Evolutionary conservation across 169 alveolate genomes (phyloP).

Genomic region (Fabrea salina): DNA sequence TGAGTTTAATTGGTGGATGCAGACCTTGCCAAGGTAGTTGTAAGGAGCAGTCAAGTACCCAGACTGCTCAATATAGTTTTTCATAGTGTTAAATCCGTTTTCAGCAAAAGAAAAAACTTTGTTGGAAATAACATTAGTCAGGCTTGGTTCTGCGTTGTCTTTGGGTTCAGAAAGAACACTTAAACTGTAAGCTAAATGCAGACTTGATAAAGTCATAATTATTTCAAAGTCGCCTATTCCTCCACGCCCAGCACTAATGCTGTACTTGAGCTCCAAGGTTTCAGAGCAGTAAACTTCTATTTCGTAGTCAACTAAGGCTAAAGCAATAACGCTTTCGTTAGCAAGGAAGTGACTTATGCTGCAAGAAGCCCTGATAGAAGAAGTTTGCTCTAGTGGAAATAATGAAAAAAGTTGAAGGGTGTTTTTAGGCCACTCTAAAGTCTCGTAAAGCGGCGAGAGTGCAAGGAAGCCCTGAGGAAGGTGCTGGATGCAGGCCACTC

Average conservation of each 20-base stretch:
- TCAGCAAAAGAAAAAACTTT: conserved; percentile 10
- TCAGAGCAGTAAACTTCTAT: neutral
- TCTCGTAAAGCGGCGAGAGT: neutral
- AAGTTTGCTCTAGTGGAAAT: neutral
- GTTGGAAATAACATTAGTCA: conserved; percentile 8
- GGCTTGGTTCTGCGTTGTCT: neutral
- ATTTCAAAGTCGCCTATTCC: neutral
- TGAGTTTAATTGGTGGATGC: neutral
- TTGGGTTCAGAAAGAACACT: neutral
- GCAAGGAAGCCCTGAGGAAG: conserved; percentile 2
- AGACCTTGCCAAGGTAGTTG: neutral
- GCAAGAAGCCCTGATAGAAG: neutral
- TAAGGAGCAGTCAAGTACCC: neutral
- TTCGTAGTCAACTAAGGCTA: neutral
- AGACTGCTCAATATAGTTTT: neutral
- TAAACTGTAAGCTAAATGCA: conserved; percentile 1
- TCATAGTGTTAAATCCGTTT: neutral
- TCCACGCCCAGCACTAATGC: neutral
- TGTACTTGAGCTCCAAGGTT: neutral
- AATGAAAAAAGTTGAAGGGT: conserved; percentile 3
- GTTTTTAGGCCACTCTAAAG: neutral
- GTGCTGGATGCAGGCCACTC: neutral
- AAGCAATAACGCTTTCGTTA: neutral
- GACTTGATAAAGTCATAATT: neutral
- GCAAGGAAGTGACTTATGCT: neutral